These are phyloP conservation scores for Moringa oleifera DNA, from an alignment of 345 rosid species.

Conservation along the genomic window DNA sequence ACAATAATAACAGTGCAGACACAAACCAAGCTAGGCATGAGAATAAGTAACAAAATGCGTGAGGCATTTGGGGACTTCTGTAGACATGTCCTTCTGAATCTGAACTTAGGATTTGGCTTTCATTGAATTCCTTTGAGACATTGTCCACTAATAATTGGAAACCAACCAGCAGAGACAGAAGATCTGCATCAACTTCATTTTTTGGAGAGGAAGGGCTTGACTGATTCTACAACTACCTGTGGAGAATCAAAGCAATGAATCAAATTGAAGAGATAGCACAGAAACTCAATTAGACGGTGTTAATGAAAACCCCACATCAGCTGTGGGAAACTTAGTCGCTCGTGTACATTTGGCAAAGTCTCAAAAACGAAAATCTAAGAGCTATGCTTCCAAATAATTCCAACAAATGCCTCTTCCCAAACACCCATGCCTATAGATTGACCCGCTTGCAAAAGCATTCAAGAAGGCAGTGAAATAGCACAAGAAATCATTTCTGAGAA, in stretches of 20 bases:
- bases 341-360: not conserved
- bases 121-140: not conserved
- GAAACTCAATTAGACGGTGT: not conserved
- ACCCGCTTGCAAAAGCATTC: not conserved
- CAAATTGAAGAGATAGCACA: not conserved
- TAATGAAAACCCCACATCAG: not conserved
- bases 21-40: not conserved
- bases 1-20: not conserved
- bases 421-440: not conserved
- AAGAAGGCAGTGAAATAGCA: too few species aligned
- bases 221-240: conserved; percentile 67
- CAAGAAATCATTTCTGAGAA: too few species aligned
- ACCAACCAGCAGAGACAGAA: not conserved
- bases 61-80: not conserved
- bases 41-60: not conserved
- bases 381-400: too few species aligned
- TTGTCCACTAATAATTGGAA: not conserved
- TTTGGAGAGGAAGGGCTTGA: conserved; percentile 50
- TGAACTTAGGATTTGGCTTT: not conserved
- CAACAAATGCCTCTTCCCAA: not conserved
- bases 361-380: not conserved
- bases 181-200: conserved; percentile 19
- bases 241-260: conserved; percentile 7
- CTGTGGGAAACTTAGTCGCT: not conserved
- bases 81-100: not conserved